A percentile compares a stretch with the other conserved stretches of the same genome.
phyloP scores from a whole-genome alignment of 1,284 basidiomycete genomes.

The Agaricales sp. region DNA sequence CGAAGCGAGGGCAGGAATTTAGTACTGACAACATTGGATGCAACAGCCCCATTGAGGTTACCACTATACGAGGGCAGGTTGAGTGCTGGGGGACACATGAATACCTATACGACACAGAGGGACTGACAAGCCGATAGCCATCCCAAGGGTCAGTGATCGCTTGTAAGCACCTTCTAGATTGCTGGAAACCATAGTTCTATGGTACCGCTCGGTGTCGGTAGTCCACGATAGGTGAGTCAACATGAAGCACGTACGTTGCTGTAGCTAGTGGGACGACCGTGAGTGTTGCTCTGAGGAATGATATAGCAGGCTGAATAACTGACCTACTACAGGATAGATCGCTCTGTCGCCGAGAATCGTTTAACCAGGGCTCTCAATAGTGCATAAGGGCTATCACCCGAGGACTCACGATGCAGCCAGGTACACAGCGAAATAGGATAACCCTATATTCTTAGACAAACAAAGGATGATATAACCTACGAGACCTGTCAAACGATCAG shows the following conservation, averaged over 20 bases:
- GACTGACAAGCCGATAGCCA: slow-evolving; percentile 54
- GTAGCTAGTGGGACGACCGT: no score
- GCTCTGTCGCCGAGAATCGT: slow-evolving; percentile 33
- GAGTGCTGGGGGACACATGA: no score
- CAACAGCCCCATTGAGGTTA: slow-evolving; percentile 62
- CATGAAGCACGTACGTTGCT: no score
- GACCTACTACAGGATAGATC: slow-evolving; percentile 61
- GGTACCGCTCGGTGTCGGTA: no score
- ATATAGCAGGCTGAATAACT: slow-evolving; percentile 24
- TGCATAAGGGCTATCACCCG: no score
- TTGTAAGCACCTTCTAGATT: slow-evolving; percentile 72
- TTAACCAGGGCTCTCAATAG: background rate
- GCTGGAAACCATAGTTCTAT: slow-evolving; percentile 44
- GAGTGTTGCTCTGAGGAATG: no score
- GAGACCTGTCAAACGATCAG: slow-evolving; percentile 15
- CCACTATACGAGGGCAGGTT: slow-evolving; percentile 27
- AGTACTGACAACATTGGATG: slow-evolving; percentile 51
- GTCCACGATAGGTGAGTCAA: no score
- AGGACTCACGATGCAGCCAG: slow-evolving; percentile 46
- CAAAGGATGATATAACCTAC: slow-evolving; percentile 63
- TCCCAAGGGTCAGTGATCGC: slow-evolving; percentile 59
- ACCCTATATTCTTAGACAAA: slow-evolving; percentile 42
- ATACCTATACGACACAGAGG: no score
- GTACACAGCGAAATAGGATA: slow-evolving; percentile 64
- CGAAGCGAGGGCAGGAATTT: background rate